Percentiles rank a stretch among this genome's conserved stretches.
Evolutionary conservation across 1,139 yeast species (phyloP).

Genomic region (Meyerozyma athensensis): DNA sequence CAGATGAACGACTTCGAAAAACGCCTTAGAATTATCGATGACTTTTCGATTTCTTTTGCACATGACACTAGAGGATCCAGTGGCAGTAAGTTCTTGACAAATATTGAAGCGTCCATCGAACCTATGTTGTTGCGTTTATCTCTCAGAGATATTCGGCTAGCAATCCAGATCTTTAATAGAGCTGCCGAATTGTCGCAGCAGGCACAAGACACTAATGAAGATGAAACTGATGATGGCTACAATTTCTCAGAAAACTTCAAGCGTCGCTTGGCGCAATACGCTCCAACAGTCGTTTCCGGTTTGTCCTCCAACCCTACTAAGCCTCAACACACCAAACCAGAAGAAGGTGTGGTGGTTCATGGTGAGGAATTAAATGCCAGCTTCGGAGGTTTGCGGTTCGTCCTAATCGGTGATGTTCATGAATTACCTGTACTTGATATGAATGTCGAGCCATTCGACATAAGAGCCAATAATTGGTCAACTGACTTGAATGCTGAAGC

Average conservation of each 20-base stretch:
- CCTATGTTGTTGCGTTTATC: constrained; percentile 80
- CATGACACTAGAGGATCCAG: constrained; percentile 70
- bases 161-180: constrained; percentile 63
- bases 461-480: constrained; percentile 83
- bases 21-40: constrained; percentile 75
- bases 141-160: constrained; percentile 79
- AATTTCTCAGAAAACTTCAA: constrained; percentile 60
- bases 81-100: constrained; percentile 51
- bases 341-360: constrained; percentile 42
- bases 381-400: constrained; percentile 79
- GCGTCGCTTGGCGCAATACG: constrained; percentile 53
- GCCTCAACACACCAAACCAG: constrained; percentile 9
- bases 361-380: constrained; percentile 72
- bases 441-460: constrained; percentile 68
- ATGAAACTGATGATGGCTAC: constrained; percentile 17
- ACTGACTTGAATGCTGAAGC: constrained; percentile 74
- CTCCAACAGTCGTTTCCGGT: constrained; percentile 57
- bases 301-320: constrained; percentile 19
- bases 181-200: constrained; percentile 56
- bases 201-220: constrained; percentile 16
- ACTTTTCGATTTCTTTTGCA: constrained; percentile 75
- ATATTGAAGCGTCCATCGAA: constrained; percentile 69
- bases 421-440: constrained; percentile 89
- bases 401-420: constrained; percentile 88
- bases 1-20: constrained; percentile 64